A percentile compares a stretch with the other conserved stretches of the same genome.
These are phyloP conservation scores for Bruguiera parviflora DNA, from an alignment of 345 rosid species.

Conservation along the genomic window DNA sequence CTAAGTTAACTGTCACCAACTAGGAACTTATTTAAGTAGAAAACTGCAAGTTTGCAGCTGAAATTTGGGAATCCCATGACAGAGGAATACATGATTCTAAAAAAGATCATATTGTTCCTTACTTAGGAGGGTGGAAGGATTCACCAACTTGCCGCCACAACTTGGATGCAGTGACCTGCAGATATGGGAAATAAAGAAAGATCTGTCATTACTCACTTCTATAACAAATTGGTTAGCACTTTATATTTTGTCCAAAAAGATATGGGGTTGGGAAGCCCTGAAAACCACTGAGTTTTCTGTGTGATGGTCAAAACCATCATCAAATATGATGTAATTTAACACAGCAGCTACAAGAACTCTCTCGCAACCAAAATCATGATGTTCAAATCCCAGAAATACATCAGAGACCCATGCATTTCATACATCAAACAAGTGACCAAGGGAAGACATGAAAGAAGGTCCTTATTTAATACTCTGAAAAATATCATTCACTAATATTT, in stretches of 20 bases:
- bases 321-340: neutral
- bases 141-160: slow-evolving; percentile 92
- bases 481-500: no score
- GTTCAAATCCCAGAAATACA: no score
- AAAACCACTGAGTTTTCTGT: no score
- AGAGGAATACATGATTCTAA: neutral
- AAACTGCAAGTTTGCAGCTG: neutral
- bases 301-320: neutral
- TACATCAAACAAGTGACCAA: no score
- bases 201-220: slow-evolving; percentile 6
- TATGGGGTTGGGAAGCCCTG: no score
- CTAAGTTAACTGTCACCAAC: neutral
- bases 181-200: slow-evolving; percentile 19
- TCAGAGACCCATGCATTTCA: no score
- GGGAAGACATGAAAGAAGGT: no score
- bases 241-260: neutral
- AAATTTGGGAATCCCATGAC: neutral
- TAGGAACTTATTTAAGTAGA: neutral
- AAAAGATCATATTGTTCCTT: slow-evolving; percentile 24
- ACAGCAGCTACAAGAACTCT: no score
- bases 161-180: slow-evolving; percentile 74
- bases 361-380: no score
- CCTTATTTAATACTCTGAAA: no score
- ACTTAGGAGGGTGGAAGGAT: slow-evolving; percentile 92
- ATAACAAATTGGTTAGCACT: neutral